phyloP scores from a whole-genome alignment of 805 yeast genomes.

The Monosporozyma unispora region DNA sequence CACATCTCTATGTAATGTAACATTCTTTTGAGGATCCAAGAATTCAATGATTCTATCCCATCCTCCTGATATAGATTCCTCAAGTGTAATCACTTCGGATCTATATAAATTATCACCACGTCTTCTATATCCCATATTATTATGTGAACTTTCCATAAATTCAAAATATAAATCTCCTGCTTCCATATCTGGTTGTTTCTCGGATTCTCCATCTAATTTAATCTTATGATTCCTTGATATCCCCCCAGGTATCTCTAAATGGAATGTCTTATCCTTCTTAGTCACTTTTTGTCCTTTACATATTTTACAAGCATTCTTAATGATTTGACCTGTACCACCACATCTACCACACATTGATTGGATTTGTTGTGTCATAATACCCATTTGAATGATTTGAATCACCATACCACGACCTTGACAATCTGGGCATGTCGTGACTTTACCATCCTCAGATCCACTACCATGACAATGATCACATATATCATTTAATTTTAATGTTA shows the following conservation, averaged over 20 bases:
- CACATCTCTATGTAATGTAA: constrained; percentile 37
- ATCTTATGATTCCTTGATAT: constrained; percentile 49
- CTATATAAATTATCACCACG: constrained; percentile 66
- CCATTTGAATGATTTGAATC: constrained; percentile 62
- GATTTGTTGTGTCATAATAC: constrained; percentile 82
- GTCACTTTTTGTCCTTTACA: constrained; percentile 68
- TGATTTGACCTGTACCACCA: constrained; percentile 63
- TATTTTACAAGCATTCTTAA: constrained; percentile 51
- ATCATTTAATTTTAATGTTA: constrained; percentile 59
- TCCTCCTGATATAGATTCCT: constrained; percentile 69
- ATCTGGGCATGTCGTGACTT: constrained; percentile 49
- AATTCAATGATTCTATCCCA: constrained; percentile 66
- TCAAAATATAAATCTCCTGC: constrained; percentile 73
- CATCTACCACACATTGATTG: constrained; percentile 75
- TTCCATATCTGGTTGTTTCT: constrained; percentile 69
- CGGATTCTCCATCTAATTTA: constrained; percentile 66
- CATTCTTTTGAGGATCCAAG: constrained; percentile 50
- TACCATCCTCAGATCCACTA: constrained; percentile 75
- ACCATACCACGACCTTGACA: constrained; percentile 75
- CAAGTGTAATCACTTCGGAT: constrained; percentile 63
- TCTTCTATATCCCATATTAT: constrained; percentile 79
- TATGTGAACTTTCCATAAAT: constrained; percentile 41
- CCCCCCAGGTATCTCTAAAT: constrained; percentile 63
- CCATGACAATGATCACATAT: constrained; percentile 75
- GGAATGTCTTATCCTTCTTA: constrained; percentile 46